Evolutionary conservation across 768 basidiomycete genomes (phyloP).

Genomic region (Hericium erinaceus): DNA sequence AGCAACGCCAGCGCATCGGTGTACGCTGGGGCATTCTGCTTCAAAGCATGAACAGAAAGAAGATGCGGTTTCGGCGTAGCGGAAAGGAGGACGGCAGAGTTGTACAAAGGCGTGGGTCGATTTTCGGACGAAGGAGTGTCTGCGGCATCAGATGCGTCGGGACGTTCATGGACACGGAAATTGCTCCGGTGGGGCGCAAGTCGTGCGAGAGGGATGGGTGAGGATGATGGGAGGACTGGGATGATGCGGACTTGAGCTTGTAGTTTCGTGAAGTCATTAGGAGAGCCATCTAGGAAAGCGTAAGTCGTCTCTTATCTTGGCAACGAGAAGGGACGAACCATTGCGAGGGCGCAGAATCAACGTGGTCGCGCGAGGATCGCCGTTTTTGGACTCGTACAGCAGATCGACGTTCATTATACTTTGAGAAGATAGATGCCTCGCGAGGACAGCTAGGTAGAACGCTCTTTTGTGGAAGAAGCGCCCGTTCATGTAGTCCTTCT

Average conservation of each 20-base stretch:
- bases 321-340: constrained; percentile 27
- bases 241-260: constrained; percentile 68
- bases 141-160: constrained; percentile 17
- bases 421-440: constrained; percentile 44
- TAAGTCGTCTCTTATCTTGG: background rate
- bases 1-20: constrained; percentile 68
- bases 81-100: constrained; percentile 54
- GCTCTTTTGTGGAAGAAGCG: constrained; percentile 90
- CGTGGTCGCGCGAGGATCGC: constrained; percentile 57
- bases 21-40: constrained; percentile 48
- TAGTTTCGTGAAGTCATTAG: constrained; percentile 54
- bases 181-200: constrained; percentile 73
- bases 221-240: constrained; percentile 48
- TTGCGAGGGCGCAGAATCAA: constrained; percentile 50
- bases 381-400: constrained; percentile 45
- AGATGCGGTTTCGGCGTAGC: constrained; percentile 40
- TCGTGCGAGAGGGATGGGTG: constrained; percentile 56
- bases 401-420: constrained; percentile 46
- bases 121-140: constrained; percentile 19
- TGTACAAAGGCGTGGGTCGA: constrained; percentile 70
- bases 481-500: constrained; percentile 86
- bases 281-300: constrained; percentile 34
- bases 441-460: constrained; percentile 79
- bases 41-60: constrained; percentile 35
- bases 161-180: constrained; percentile 35